Evolutionary conservation across 306 rosid species (phyloP).

Genomic region (Gleditsia sinensis): DNA sequence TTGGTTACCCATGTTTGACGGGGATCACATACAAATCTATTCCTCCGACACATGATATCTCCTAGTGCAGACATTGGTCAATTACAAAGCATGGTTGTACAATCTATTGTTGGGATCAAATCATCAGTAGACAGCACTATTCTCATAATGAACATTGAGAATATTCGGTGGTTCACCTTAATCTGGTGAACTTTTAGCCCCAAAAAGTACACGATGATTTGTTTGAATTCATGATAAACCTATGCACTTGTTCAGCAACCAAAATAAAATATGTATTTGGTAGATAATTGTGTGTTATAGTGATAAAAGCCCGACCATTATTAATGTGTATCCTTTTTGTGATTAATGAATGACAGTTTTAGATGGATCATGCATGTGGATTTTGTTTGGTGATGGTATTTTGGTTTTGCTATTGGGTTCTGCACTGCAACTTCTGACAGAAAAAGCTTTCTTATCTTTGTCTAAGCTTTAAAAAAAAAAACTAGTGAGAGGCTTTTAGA

Average conservation of each 20-base stretch:
- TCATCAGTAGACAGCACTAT: constrained; percentile 7
- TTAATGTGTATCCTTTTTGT: constrained; percentile 1
- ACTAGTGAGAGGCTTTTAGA: constrained; percentile 32
- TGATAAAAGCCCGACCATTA: neutral
- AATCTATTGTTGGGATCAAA: constrained; percentile 30
- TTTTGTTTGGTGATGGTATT: neutral
- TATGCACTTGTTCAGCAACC: neutral
- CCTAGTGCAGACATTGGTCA: constrained; percentile 15
- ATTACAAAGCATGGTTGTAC: constrained; percentile 11
- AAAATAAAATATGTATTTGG: neutral
- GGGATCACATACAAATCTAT: constrained; percentile 13
- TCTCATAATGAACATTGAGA: neutral
- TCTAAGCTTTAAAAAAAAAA: constrained; percentile 37
- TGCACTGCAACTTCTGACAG: constrained; percentile 36
- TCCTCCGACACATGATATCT: constrained; percentile 20
- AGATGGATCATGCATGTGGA: neutral
- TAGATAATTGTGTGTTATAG: neutral
- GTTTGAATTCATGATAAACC: neutral
- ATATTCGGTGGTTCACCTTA: constrained; percentile 12
- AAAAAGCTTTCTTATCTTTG: constrained; percentile 48
- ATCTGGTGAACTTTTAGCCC: neutral
- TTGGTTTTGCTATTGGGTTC: constrained; percentile 18
- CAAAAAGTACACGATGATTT: neutral
- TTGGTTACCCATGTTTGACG: constrained; percentile 18
- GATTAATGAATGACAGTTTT: neutral